A percentile compares a stretch with the other conserved stretches of the same genome.
These are phyloP conservation scores for Wickerhamiella brachini DNA, from an alignment of 805 yeast species.

Conservation along the genomic window DNA sequence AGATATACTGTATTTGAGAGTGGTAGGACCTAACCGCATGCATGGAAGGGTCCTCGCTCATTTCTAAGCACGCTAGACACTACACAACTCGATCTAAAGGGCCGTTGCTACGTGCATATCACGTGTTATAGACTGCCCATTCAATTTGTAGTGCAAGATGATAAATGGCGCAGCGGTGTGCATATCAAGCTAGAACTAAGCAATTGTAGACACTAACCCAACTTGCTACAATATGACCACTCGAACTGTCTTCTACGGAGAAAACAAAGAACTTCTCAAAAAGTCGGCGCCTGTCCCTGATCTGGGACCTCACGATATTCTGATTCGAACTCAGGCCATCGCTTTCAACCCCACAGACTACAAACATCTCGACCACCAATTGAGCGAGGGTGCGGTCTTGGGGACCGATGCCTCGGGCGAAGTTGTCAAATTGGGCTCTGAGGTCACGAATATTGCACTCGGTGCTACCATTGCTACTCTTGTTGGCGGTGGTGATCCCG, in stretches of 20 bases:
- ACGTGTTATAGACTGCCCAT: not conserved
- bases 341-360: constrained; percentile 63
- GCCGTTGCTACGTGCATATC: not conserved
- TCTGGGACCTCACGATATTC: constrained; percentile 28
- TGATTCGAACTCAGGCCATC: constrained; percentile 38
- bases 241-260: not conserved
- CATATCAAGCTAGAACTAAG: not conserved
- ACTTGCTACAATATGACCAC: not conserved
- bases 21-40: too few relatives aligned
- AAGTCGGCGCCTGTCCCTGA: constrained; percentile 10
- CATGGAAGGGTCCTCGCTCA: too few relatives aligned
- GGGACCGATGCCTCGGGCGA: constrained; percentile 54
- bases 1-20: too few relatives aligned
- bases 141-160: not conserved
- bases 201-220: not conserved
- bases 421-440: constrained; percentile 38
- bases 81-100: too few relatives aligned
- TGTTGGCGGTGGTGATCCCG: constrained; percentile 38
- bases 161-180: not conserved
- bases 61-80: too few relatives aligned
- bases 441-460: constrained; percentile 28
- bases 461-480: constrained; percentile 48
- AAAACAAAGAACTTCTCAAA: not conserved
- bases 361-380: constrained; percentile 37
- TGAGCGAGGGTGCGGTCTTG: constrained; percentile 36